Conservation (phyloP, 495 filamentous ascomycete genomes). For the Aeminium ludgeri region DNA sequence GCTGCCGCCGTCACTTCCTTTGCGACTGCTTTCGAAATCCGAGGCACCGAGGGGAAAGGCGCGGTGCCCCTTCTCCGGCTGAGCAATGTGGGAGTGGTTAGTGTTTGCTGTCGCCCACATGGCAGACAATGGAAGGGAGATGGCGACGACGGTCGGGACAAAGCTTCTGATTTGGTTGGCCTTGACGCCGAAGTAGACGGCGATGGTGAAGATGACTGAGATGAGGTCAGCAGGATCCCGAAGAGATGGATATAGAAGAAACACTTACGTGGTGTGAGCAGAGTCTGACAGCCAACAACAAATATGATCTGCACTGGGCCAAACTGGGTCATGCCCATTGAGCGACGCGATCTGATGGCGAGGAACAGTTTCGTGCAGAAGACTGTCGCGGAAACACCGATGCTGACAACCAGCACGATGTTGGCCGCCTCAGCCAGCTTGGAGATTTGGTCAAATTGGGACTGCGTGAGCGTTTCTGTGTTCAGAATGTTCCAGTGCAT, state of each 20-base stretch:
- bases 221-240: constrained; percentile 5
- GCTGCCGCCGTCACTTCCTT: constrained; percentile 5
- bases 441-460: background rate
- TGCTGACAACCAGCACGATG: constrained; percentile 42
- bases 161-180: constrained; percentile 31
- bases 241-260: background rate
- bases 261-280: constrained; percentile 59
- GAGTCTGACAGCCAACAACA: constrained; percentile 58
- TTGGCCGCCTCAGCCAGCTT: constrained; percentile 34
- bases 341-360: constrained; percentile 39
- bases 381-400: constrained; percentile 58
- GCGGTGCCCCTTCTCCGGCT: constrained; percentile 1
- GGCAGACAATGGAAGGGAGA: constrained; percentile 65
- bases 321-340: constrained; percentile 41
- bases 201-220: constrained; percentile 49
- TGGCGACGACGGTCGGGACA: constrained; percentile 47
- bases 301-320: constrained; percentile 56
- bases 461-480: constrained; percentile 4
- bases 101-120: constrained; percentile 48
- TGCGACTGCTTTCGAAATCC: background rate
- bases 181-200: constrained; percentile 35
- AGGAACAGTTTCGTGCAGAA: constrained; percentile 55
- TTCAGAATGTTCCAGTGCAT: constrained; percentile 28
- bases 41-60: constrained; percentile 3
- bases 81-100: constrained; percentile 2